Conservation (phyloP, 106 monocot species). For the Alisma plantagoaquatica region DNA sequence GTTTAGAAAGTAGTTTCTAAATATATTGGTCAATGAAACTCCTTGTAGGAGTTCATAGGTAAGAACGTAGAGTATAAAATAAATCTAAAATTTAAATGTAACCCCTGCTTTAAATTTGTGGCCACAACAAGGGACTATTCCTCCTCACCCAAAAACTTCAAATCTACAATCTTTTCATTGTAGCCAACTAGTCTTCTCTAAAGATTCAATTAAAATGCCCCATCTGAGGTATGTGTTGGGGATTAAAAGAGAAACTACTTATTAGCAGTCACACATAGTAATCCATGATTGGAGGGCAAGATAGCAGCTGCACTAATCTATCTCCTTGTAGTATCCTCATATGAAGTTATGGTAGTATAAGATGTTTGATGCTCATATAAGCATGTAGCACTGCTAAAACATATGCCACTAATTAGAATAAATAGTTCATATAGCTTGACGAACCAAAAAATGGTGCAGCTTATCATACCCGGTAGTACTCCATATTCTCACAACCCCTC, state of each 20-base stretch:
- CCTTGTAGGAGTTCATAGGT: too few species aligned
- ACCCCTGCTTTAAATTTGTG: constrained; percentile 92
- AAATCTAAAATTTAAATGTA: too few species aligned
- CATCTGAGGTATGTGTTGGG: constrained; percentile 31
- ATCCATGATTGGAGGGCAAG: constrained; percentile 50
- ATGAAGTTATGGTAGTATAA: constrained; percentile 41
- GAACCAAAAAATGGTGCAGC: too few species aligned
- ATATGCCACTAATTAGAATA: too few species aligned
- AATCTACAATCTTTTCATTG: constrained; percentile 88
- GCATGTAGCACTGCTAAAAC: constrained; percentile 43
- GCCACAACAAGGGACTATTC: constrained; percentile 87
- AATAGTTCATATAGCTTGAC: too few species aligned
- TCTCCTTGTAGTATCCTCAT: constrained; percentile 48
- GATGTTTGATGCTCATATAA: constrained; percentile 78
- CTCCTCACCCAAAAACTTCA: constrained; percentile 85
- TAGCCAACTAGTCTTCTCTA: constrained; percentile 78
- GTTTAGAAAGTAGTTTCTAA: too few species aligned
- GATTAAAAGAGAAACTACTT: constrained; percentile 87
- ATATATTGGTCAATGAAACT: too few species aligned
- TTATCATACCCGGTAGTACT: too few species aligned
- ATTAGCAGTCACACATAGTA: constrained; percentile 82
- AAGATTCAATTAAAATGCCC: constrained; percentile 40
- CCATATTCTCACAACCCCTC: constrained; percentile 79
- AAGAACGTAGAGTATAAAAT: too few species aligned
- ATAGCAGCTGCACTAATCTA: constrained; percentile 62